Evolutionary conservation across 2,329 filamentous ascomycete species (phyloP).

Genomic region (Sporothrix protearum): DNA sequence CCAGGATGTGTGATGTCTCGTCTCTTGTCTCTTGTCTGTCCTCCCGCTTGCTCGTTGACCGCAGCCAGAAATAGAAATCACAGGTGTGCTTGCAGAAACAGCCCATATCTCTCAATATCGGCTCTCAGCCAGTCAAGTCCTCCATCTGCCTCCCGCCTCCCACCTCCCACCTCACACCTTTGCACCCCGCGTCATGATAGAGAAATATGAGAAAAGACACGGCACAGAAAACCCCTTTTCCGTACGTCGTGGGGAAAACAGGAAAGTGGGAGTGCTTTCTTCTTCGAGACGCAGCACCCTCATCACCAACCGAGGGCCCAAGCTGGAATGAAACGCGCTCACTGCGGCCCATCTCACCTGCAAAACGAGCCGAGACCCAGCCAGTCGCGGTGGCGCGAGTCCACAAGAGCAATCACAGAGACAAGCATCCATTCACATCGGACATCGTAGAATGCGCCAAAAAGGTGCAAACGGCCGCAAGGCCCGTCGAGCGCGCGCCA

Average conservation of each 20-base stretch:
- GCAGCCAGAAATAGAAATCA: slow-evolving; percentile 17
- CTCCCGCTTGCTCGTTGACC: slow-evolving; percentile 3
- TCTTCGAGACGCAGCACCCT: neutral
- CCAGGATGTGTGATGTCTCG: neutral
- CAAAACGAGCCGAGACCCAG: neutral
- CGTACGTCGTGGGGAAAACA: slow-evolving; percentile 8
- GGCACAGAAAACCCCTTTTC: slow-evolving; percentile 7
- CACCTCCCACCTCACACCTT: neutral
- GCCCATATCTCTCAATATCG: neutral
- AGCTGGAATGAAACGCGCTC: slow-evolving; percentile 20
- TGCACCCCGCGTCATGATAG: neutral
- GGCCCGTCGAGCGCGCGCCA: neutral
- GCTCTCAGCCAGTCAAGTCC: neutral
- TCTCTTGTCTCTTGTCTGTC: neutral
- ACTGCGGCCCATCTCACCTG: neutral
- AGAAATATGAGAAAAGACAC: neutral
- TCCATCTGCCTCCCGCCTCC: neutral
- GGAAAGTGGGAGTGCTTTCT: neutral
- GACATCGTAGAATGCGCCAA: neutral
- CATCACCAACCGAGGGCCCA: slow-evolving; percentile 11
- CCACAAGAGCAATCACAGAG: slow-evolving; percentile 4
- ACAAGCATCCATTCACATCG: neutral
- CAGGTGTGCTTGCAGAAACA: neutral
- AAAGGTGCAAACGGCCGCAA: neutral
- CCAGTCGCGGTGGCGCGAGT: slow-evolving; percentile 6